A percentile compares a stretch with the other conserved stretches of the same genome.
These are phyloP conservation scores for Coniferiporia sulphurascens DNA, from an alignment of 1,284 basidiomycete genomes.

Conservation along the genomic window DNA sequence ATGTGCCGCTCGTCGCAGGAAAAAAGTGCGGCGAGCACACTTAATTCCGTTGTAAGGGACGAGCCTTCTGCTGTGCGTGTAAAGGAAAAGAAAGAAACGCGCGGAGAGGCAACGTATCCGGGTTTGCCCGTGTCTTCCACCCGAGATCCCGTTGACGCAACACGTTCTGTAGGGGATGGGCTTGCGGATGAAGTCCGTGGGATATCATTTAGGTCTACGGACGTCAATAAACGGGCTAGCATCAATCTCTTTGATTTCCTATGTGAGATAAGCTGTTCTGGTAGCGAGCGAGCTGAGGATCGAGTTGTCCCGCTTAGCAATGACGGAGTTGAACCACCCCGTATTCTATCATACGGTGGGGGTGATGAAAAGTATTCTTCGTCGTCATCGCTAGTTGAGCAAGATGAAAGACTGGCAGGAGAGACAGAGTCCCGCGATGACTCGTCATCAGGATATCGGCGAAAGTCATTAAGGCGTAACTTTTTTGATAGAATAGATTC, in stretches of 20 bases:
- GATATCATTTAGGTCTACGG: not conserved
- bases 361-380: slow-evolving; percentile 29
- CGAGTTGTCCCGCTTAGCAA: slow-evolving; percentile 28
- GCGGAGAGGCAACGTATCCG: slow-evolving; percentile 5
- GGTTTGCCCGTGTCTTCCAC: slow-evolving; percentile 6
- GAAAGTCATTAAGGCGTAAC: not conserved
- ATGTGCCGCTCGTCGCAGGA: slow-evolving; percentile 63
- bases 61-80: slow-evolving; percentile 72
- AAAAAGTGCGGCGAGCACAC: slow-evolving; percentile 58
- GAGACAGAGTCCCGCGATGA: slow-evolving; percentile 25
- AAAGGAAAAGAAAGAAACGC: slow-evolving; percentile 69
- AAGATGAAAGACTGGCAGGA: not conserved
- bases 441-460: slow-evolving; percentile 17
- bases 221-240: not conserved
- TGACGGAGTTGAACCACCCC: slow-evolving; percentile 29
- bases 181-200: not conserved
- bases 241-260: not conserved
- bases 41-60: slow-evolving; percentile 62
- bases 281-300: slow-evolving; percentile 12
- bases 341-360: slow-evolving; percentile 40
- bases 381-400: slow-evolving; percentile 24
- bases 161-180: not conserved
- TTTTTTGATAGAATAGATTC: slow-evolving; percentile 1
- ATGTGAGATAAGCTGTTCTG: slow-evolving; percentile 4
- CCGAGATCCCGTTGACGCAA: not conserved